These are phyloP conservation scores for Nemania sp. DNA, from an alignment of 2,329 filamentous ascomycete species.

Conservation along the genomic window DNA sequence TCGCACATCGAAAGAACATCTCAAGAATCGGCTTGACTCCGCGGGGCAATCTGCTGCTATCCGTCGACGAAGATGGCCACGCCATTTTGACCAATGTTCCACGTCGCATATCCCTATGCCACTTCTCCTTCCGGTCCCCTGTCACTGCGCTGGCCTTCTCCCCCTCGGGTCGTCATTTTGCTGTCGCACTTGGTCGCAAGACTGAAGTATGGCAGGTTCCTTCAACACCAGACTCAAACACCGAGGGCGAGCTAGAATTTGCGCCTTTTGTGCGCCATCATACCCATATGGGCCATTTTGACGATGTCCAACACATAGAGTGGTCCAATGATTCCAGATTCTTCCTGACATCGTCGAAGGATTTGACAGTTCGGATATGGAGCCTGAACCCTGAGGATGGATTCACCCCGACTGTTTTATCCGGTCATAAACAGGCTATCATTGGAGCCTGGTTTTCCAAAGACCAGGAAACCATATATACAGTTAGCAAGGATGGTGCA, in stretches of 20 bases:
- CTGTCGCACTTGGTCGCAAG: conserved; percentile 85
- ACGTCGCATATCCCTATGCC: conserved; percentile 86
- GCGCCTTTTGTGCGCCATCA: conserved; percentile 93
- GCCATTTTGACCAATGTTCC: conserved; percentile 93
- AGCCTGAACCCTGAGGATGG: conserved; percentile 87
- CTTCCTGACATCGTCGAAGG: conserved; percentile 91
- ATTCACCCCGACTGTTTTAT: conserved; percentile 88
- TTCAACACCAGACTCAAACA: conserved; percentile 83
- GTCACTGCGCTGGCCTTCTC: conserved; percentile 90
- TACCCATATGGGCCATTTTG: conserved; percentile 88
- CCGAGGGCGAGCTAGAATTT: conserved; percentile 88
- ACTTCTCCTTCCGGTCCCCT: conserved; percentile 92
- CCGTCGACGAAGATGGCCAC: conserved; percentile 92
- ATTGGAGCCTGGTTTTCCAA: conserved; percentile 97
- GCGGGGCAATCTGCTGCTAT: conserved; percentile 89
- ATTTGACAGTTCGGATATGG: conserved; percentile 95
- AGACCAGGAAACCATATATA: conserved; percentile 95
- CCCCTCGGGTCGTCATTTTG: conserved; percentile 90
- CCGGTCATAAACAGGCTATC: conserved; percentile 90
- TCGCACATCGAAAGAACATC: conserved; percentile 95
- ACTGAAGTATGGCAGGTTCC: conserved; percentile 98
- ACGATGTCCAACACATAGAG: conserved; percentile 84
- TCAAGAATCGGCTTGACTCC: conserved; percentile 88
- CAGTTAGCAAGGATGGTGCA: conserved; percentile 96
- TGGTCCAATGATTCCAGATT: conserved; percentile 98